phyloP scores from a whole-genome alignment of 257 asterid species.

The Nyctanthes arbortristis region DNA sequence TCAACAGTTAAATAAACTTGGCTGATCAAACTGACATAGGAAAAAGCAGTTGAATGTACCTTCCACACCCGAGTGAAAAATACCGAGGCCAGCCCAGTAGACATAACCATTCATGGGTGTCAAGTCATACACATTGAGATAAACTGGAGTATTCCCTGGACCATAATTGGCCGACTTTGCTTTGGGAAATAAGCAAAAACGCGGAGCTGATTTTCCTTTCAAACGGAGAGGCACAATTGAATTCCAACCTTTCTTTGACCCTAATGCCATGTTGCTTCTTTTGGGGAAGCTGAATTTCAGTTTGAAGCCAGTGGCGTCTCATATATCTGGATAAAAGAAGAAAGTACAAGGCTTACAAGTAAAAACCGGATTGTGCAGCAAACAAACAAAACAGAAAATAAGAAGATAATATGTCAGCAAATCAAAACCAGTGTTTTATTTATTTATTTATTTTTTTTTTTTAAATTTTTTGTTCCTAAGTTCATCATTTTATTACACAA shows the following conservation, averaged over 20 bases:
- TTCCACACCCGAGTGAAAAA: constrained; percentile 95
- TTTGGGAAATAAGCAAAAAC: constrained; percentile 83
- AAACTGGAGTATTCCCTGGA: constrained; percentile 66
- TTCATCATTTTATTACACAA: not conserved
- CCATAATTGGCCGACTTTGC: constrained; percentile 61
- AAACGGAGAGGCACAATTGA: constrained; percentile 60
- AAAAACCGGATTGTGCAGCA: no score
- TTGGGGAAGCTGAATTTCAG: constrained; percentile 31
- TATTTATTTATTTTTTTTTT: not conserved
- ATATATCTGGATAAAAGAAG: constrained; percentile 40
- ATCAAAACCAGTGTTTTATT: no score
- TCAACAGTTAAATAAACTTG: not conserved
- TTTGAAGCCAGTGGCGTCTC: constrained; percentile 36
- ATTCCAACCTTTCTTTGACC: constrained; percentile 80
- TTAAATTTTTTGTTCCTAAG: not conserved
- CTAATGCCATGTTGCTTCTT: constrained; percentile 59
- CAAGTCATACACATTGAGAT: constrained; percentile 89
- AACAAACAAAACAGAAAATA: not conserved
- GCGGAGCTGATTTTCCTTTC: constrained; percentile 60
- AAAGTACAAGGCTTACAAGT: not conserved
- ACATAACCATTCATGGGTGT: constrained; percentile 86
- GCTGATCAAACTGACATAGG: no score
- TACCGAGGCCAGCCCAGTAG: constrained; percentile 97
- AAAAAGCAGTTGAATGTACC: constrained; percentile 36
- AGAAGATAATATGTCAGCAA: not conserved